Evolutionary conservation across 176 grass and related monocot genomes (phyloP).

Genomic region (Stipa capillata): DNA sequence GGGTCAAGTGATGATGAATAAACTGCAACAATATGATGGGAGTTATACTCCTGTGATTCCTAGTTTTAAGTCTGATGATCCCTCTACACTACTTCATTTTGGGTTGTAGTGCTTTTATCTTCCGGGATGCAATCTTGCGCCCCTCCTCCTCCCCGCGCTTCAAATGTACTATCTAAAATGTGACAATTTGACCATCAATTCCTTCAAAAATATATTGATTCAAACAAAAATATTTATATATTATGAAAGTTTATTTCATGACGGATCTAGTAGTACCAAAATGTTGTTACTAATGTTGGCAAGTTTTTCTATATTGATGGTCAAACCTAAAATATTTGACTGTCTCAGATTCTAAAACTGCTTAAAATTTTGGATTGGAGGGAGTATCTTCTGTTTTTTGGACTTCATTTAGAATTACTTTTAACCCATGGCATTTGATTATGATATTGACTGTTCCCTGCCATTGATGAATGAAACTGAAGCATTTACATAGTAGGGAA

Average conservation of each 20-base stretch:
- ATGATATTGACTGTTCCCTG: neutral
- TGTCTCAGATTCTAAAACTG: no score
- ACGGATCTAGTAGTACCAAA: no score
- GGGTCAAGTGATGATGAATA: slow-evolving; percentile 21
- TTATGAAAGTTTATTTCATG: no score
- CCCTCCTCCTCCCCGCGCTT: neutral
- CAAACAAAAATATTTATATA: no score
- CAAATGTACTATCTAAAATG: neutral
- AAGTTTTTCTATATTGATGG: no score
- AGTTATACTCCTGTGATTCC: neutral
- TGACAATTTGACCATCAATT: no score
- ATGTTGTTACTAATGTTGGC: no score
- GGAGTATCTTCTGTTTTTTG: neutral
- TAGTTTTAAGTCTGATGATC: slow-evolving; percentile 33
- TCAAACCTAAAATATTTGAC: no score
- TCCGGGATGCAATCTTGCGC: neutral
- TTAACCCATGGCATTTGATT: no score
- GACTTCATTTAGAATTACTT: neutral
- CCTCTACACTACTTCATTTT: neutral
- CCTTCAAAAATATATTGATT: no score
- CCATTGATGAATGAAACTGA: neutral
- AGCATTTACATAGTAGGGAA: neutral
- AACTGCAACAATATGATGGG: slow-evolving; percentile 51
- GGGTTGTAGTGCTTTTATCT: no score
- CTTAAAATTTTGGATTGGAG: no score